A percentile compares a stretch with the other conserved stretches of the same genome.
phyloP scores from a whole-genome alignment of 768 basidiomycete species.

The Lepiota brunneoincarnata region DNA sequence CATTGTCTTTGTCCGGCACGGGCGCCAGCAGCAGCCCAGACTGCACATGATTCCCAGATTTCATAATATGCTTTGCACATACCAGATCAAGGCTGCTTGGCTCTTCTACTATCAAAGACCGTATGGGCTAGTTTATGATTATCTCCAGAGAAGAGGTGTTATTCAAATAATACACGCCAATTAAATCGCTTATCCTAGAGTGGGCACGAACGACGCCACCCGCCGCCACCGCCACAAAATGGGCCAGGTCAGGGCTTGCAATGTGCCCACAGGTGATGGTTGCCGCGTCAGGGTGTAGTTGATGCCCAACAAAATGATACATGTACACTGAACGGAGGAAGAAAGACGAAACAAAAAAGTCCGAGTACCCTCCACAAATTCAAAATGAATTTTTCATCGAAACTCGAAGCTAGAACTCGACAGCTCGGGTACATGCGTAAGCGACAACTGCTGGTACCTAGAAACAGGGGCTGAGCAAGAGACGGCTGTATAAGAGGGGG shows the following conservation, averaged over 20 bases:
- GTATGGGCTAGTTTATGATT: too few relatives aligned
- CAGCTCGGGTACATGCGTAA: conserved; percentile 73
- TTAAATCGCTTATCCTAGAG: conserved; percentile 1
- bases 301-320: conserved; percentile 7
- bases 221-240: not conserved
- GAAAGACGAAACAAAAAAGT: not conserved
- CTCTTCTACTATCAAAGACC: too few relatives aligned
- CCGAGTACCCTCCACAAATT: not conserved
- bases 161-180: not conserved
- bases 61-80: too few relatives aligned
- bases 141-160: not conserved
- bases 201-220: not conserved
- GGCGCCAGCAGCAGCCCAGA: too few relatives aligned
- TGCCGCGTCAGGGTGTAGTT: not conserved
- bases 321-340: conserved; percentile 8
- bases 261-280: conserved; percentile 3
- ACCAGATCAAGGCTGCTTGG: too few relatives aligned
- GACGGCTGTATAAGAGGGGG: conserved; percentile 8
- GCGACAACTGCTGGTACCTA: conserved; percentile 87
- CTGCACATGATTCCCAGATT: too few relatives aligned
- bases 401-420: conserved; percentile 84
- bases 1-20: too few relatives aligned
- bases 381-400: conserved; percentile 43
- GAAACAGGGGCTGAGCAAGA: conserved; percentile 9
- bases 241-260: not conserved